Percentiles rank a stretch among this genome's conserved stretches.
These are phyloP conservation scores for Aspergillus versicolor DNA, from an alignment of 2,329 filamentous ascomycete genomes.

Conservation along the genomic window DNA sequence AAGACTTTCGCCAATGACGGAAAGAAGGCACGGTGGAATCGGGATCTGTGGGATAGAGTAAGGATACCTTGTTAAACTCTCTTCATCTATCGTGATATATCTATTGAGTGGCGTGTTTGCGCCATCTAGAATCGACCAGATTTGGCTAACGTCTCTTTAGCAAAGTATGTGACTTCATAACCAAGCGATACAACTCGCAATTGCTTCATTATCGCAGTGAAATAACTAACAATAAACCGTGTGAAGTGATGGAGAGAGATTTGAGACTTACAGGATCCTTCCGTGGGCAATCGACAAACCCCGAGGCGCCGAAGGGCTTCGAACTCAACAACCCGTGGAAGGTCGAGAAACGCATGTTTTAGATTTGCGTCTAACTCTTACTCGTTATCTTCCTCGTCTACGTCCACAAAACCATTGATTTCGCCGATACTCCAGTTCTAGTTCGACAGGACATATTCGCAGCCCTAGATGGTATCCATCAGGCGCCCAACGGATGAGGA, in stretches of 20 bases:
- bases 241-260: slow-evolving; percentile 66
- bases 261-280: slow-evolving; percentile 60
- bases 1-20: slow-evolving; percentile 63
- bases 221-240: slow-evolving; percentile 22
- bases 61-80: slow-evolving; percentile 27
- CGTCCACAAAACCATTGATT: slow-evolving; percentile 17
- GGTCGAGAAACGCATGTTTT: slow-evolving; percentile 51
- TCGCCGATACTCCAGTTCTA: background rate
- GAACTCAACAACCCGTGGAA: slow-evolving; percentile 68
- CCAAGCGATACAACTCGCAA: background rate
- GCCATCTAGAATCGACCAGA: slow-evolving; percentile 14
- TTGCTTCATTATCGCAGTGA: background rate
- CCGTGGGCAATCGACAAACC: slow-evolving; percentile 62
- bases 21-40: slow-evolving; percentile 59
- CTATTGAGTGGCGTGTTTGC: background rate
- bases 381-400: slow-evolving; percentile 18
- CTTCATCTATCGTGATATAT: background rate
- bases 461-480: background rate
- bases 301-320: slow-evolving; percentile 60
- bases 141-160: slow-evolving; percentile 46
- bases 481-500: background rate
- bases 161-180: slow-evolving; percentile 50
- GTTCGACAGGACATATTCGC: background rate
- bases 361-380: slow-evolving; percentile 18
- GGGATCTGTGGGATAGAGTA: slow-evolving; percentile 66